Percentiles rank a stretch among this genome's conserved stretches.
Evolutionary conservation across 2,329 filamentous ascomycete genomes (phyloP).

Genomic region (Aphanocladium album): DNA sequence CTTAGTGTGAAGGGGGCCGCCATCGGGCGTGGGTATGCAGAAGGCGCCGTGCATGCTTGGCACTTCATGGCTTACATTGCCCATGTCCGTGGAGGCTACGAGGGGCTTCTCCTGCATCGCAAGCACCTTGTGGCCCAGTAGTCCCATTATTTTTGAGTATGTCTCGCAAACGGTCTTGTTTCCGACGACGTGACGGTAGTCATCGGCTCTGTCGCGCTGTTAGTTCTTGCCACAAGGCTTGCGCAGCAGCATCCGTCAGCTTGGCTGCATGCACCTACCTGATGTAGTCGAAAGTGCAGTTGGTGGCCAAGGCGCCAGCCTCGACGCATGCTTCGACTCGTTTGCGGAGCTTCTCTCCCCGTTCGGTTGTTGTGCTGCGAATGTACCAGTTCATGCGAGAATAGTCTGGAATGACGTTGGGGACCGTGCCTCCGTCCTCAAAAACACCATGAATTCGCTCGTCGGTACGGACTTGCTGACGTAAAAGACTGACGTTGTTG

Average conservation of each 20-base stretch:
- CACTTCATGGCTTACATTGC: constrained; percentile 38
- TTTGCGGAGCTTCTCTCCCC: constrained; percentile 19
- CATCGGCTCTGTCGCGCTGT: background rate
- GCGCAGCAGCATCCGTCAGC: no score
- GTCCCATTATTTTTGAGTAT: constrained; percentile 35
- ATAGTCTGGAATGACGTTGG: constrained; percentile 34
- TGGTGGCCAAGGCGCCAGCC: constrained; percentile 24
- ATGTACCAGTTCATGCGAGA: constrained; percentile 31
- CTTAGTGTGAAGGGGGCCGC: constrained; percentile 31
- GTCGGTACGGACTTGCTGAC: constrained; percentile 33
- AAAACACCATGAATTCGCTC: constrained; percentile 35
- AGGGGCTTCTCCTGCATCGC: constrained; percentile 29
- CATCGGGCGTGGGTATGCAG: constrained; percentile 28
- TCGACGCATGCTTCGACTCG: constrained; percentile 28
- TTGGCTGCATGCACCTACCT: constrained; percentile 18
- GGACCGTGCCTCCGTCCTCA: constrained; percentile 29
- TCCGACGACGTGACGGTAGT: constrained; percentile 15
- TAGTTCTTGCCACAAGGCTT: no score
- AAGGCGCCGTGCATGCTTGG: constrained; percentile 42
- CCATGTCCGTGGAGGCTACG: constrained; percentile 38
- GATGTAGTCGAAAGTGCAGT: constrained; percentile 31
- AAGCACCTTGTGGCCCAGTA: constrained; percentile 29
- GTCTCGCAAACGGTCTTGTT: constrained; percentile 37
- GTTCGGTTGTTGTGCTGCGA: constrained; percentile 25
- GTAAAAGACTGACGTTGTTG: constrained; percentile 30